A percentile compares a stretch with the other conserved stretches of the same genome.
Evolutionary conservation across 106 monocot species (phyloP).

Genomic region (Dendrobium huoshanense): DNA sequence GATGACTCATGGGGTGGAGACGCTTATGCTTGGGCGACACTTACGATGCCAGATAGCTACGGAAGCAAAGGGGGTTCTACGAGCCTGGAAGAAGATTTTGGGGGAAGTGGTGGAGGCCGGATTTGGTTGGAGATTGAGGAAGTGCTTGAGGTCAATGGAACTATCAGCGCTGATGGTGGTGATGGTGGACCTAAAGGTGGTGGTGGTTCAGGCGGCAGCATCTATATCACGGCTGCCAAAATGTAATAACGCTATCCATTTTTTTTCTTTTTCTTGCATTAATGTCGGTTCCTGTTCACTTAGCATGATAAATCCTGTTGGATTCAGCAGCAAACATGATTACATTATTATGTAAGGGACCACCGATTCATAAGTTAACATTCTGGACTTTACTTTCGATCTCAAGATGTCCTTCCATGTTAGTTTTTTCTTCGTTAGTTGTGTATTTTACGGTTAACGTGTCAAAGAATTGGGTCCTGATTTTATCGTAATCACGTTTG

Average conservation of each 20-base stretch:
- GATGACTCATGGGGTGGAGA: constrained; percentile 99
- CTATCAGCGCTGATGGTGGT: constrained; percentile 66
- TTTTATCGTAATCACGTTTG: background rate
- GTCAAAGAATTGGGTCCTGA: background rate
- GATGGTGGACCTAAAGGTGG: constrained; percentile 59
- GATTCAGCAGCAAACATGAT: background rate
- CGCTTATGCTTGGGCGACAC: constrained; percentile 69
- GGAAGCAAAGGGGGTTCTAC: constrained; percentile 87
- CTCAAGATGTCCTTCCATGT: background rate
- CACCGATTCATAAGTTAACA: background rate
- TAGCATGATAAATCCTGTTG: background rate
- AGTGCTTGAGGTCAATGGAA: constrained; percentile 47
- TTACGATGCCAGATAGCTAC: constrained; percentile 61
- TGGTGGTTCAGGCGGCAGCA: constrained; percentile 91
- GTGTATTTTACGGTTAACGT: background rate
- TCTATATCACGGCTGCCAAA: constrained; percentile 54
- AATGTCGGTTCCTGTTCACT: background rate
- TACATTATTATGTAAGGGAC: background rate
- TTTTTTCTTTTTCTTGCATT: background rate
- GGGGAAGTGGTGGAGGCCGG: constrained; percentile 82
- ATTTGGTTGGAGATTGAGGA: constrained; percentile 48
- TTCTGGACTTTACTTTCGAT: background rate
- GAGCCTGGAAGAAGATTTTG: constrained; percentile 78
- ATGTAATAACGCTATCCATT: constrained; percentile 44
- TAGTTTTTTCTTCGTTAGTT: background rate